A percentile compares a stretch with the other conserved stretches of the same genome.
Evolutionary conservation across 176 grass and related monocot species (phyloP).

Genomic region (Carex parvula): DNA sequence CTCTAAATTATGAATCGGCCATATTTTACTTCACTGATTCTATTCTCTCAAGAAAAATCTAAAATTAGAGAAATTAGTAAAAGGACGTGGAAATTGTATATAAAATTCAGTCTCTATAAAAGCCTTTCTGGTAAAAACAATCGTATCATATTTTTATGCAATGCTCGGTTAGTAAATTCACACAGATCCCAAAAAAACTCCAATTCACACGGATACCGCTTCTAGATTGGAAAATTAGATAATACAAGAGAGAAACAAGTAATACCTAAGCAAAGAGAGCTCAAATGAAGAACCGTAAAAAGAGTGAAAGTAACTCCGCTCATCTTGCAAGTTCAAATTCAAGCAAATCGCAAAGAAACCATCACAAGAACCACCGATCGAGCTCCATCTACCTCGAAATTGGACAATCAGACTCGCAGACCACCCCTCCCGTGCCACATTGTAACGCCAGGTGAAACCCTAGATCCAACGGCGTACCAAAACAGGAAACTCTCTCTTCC

Average conservation of each 20-base stretch:
- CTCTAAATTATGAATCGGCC: background rate
- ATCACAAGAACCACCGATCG: conserved; percentile 23
- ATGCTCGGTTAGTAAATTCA: background rate
- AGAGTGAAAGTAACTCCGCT: background rate
- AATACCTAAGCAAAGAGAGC: conserved; percentile 38
- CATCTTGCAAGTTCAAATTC: conserved; percentile 22
- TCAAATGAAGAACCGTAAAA: conserved; percentile 23
- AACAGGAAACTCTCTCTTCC: background rate
- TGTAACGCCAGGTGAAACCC: conserved; percentile 1
- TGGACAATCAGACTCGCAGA: background rate
- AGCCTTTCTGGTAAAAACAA: background rate
- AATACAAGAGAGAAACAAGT: conserved; percentile 8
- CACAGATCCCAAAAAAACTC: background rate
- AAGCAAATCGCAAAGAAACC: conserved; percentile 21
- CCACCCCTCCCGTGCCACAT: background rate
- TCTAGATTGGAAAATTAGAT: background rate
- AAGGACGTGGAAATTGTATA: background rate
- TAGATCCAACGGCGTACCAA: conserved; percentile 25
- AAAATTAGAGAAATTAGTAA: background rate
- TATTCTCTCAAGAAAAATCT: conserved; percentile 8
- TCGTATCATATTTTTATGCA: background rate
- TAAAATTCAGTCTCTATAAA: conserved; percentile 4
- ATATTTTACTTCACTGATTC: background rate
- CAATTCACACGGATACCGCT: background rate
- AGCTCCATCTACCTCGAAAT: conserved; percentile 18